phyloP scores from a whole-genome alignment of 441 rosid genomes.

The Eruca vesicaria region DNA sequence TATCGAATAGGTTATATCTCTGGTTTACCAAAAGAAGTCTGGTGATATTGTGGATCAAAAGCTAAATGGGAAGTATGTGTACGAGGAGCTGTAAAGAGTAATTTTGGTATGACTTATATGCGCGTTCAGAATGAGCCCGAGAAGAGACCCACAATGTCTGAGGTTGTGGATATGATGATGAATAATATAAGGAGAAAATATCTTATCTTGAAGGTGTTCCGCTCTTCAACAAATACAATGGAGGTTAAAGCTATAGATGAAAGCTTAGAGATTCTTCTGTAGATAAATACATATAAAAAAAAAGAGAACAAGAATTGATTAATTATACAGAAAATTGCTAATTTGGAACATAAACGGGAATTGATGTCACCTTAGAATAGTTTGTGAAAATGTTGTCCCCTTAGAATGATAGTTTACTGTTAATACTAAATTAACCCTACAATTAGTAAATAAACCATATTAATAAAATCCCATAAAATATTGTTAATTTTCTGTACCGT shows the following conservation, averaged over 20 bases:
- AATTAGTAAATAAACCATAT: too few species aligned
- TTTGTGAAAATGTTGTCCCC: too few species aligned
- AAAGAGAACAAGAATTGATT: not conserved
- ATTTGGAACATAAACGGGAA: too few species aligned
- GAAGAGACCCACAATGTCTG: slow-evolving; percentile 57
- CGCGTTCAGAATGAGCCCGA: slow-evolving; percentile 49
- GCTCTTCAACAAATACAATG: slow-evolving; percentile 42
- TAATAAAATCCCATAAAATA: too few species aligned
- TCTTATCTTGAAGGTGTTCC: slow-evolving; percentile 54
- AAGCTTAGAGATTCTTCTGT: slow-evolving; percentile 47
- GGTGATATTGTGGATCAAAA: slow-evolving; percentile 51
- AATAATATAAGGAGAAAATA: slow-evolving; percentile 38
- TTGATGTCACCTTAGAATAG: too few species aligned
- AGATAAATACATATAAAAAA: slow-evolving; percentile 35
- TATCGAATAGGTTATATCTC: slow-evolving; percentile 55
- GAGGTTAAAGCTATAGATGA: slow-evolving; percentile 34
- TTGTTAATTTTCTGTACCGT: too few species aligned
- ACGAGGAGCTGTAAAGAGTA: slow-evolving; percentile 41
- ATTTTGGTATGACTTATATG: slow-evolving; percentile 46
- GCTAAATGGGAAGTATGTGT: too few species aligned
- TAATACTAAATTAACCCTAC: too few species aligned
- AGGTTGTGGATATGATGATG: slow-evolving; percentile 50
- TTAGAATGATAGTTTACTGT: too few species aligned
- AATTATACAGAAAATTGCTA: too few species aligned
- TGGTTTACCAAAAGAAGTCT: slow-evolving; percentile 37